phyloP scores from a whole-genome alignment of 768 basidiomycete species.

The Cystofilobasidium bisporidii region DNA sequence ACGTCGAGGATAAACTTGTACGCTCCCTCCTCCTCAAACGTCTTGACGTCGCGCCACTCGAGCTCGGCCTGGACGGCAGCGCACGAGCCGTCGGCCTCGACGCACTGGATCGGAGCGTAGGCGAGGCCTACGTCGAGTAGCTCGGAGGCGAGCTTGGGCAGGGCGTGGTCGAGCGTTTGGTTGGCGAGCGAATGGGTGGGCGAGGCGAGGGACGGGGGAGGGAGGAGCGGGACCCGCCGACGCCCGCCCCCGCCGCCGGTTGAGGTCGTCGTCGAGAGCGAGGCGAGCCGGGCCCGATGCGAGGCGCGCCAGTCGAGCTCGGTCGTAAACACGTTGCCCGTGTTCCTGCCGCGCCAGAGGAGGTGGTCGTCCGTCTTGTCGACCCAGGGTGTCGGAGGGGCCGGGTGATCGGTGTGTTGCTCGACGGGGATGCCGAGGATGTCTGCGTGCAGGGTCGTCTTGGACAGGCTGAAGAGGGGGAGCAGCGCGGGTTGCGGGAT shows the following conservation, averaged over 20 bases:
- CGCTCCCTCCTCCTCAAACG: slow-evolving; percentile 20
- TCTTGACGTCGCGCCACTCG: slow-evolving; percentile 13
- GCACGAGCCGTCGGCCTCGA: slow-evolving; percentile 35
- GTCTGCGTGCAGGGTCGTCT: slow-evolving; percentile 35
- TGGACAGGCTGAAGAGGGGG: slow-evolving; percentile 36
- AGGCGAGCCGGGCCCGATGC: slow-evolving; percentile 37
- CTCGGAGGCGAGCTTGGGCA: slow-evolving; percentile 9
- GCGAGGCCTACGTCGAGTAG: slow-evolving; percentile 35
- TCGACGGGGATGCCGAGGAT: slow-evolving; percentile 37
- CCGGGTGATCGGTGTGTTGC: no score
- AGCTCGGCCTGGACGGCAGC: slow-evolving; percentile 18
- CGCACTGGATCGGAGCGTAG: slow-evolving; percentile 31
- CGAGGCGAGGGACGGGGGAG: not conserved
- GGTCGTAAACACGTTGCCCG: slow-evolving; percentile 29
- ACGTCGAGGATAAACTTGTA: slow-evolving; percentile 24
- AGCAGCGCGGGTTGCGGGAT: slow-evolving; percentile 31
- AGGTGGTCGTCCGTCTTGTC: slow-evolving; percentile 32
- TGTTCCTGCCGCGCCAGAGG: slow-evolving; percentile 38
- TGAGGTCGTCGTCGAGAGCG: no score
- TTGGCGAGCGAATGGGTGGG: slow-evolving; percentile 7
- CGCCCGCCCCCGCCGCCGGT: slow-evolving; percentile 28
- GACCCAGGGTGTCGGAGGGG: slow-evolving; percentile 33
- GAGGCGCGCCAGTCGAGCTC: slow-evolving; percentile 33
- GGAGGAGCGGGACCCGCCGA: slow-evolving; percentile 13
- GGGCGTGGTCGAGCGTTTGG: not conserved